Conservation (phyloP, 2,329 filamentous ascomycete species). For the Esteya vermicola region DNA sequence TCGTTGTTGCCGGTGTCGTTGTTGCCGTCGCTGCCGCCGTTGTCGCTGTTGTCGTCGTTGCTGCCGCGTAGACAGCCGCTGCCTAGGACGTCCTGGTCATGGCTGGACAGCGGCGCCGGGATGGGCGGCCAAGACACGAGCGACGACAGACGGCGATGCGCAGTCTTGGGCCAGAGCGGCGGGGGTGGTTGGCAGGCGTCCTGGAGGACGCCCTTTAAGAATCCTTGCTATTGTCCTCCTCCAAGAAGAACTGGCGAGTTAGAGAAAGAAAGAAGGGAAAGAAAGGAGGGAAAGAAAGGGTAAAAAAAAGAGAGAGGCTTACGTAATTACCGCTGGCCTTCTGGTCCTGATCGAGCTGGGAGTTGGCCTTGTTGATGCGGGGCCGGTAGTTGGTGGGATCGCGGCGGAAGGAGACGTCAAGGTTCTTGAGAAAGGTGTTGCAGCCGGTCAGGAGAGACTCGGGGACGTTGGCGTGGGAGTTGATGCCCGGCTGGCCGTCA, state of each 20-base stretch:
- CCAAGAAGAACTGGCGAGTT: constrained; percentile 69
- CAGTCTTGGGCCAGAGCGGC: too few relatives aligned
- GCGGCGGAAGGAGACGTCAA: constrained; percentile 96
- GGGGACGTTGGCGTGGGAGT: constrained; percentile 76
- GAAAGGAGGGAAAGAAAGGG: background rate
- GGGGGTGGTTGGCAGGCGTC: constrained; percentile 16
- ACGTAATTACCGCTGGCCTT: constrained; percentile 86
- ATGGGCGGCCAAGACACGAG: too few relatives aligned
- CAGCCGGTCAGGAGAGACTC: constrained; percentile 90
- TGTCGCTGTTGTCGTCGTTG: background rate
- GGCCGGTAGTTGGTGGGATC: constrained; percentile 93
- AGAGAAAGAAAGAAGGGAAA: background rate
- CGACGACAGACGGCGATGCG: too few relatives aligned
- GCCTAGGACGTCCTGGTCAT: too few relatives aligned
- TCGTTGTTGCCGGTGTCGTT: constrained; percentile 20
- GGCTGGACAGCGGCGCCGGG: too few relatives aligned
- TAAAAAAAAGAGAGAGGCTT: constrained; percentile 23
- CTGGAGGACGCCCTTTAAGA: constrained; percentile 46
- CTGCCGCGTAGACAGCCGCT: too few relatives aligned
- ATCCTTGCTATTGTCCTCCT: constrained; percentile 49
- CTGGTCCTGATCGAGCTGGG: constrained; percentile 95
- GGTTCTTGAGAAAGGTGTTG: constrained; percentile 90
- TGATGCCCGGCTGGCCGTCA: constrained; percentile 79
- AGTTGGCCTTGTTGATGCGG: constrained; percentile 95
- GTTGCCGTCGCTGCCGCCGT: background rate